Conservation (phyloP, 1,284 basidiomycete genomes). For the Sanguinoderma infundibulare region DNA sequence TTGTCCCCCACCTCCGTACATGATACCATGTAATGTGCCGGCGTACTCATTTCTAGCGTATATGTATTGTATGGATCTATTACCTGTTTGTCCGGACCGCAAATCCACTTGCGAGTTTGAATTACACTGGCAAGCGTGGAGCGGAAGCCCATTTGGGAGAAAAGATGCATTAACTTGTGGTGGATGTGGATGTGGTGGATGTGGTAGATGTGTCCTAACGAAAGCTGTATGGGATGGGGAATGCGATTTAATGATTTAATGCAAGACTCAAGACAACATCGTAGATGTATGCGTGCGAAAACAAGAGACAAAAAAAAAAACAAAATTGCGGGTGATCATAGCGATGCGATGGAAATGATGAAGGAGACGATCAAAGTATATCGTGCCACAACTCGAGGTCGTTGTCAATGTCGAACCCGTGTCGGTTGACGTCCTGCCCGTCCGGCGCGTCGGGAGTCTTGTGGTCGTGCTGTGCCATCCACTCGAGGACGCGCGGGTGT, state of each 20-base stretch:
- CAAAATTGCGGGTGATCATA: not conserved
- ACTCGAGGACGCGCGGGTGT: constrained; percentile 37
- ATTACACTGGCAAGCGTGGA: not conserved
- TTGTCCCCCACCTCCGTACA: not conserved
- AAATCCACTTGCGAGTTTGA: not conserved
- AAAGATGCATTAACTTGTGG: not conserved
- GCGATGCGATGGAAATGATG: not conserved
- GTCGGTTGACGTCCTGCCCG: not conserved
- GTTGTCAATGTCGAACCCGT: constrained; percentile 10
- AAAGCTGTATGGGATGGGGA: too few species aligned
- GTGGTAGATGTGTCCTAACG: too few species aligned
- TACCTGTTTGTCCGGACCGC: not conserved
- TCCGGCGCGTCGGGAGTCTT: constrained; percentile 8
- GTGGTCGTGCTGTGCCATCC: constrained; percentile 23
- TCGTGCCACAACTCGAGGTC: constrained; percentile 22
- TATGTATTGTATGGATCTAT: constrained; percentile 22
- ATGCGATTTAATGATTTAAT: too few species aligned
- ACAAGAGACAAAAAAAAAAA: not conserved
- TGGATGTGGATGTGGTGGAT: not conserved
- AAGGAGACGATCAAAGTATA: not conserved
- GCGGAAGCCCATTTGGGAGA: too few species aligned
- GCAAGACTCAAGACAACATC: not conserved
- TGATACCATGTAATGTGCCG: constrained; percentile 21
- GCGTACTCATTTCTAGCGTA: constrained; percentile 10
- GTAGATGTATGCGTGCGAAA: not conserved